Evolutionary conservation across 1,284 basidiomycete species (phyloP).

Genomic region (Peniophora sp.): DNA sequence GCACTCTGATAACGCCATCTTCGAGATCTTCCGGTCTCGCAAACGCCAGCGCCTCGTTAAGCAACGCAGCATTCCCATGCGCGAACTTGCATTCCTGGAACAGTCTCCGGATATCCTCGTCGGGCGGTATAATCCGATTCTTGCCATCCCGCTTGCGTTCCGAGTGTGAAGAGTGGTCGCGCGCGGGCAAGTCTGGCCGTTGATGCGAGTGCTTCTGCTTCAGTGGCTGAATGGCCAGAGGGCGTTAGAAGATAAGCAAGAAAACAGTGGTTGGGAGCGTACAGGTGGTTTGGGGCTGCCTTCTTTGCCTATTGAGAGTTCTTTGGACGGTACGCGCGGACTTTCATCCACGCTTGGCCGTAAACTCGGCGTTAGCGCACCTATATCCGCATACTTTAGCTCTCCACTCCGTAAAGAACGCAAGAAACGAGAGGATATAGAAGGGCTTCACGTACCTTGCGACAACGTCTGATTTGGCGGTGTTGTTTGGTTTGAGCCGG

Average conservation of each 20-base stretch:
- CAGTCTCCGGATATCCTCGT: conserved; percentile 70
- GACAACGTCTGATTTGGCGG: not conserved
- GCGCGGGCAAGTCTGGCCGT: not conserved
- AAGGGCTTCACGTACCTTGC: conserved; percentile 6
- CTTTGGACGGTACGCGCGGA: too few relatives aligned
- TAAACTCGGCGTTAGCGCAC: too few relatives aligned
- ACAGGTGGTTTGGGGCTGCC: conserved; percentile 1
- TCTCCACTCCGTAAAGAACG: too few relatives aligned
- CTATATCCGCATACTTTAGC: too few relatives aligned
- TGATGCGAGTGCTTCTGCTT: not conserved
- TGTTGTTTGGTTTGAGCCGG: conserved; percentile 11
- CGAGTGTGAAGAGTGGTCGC: not conserved
- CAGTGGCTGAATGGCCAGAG: too few relatives aligned
- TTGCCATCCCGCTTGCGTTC: not conserved
- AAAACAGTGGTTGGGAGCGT: not conserved
- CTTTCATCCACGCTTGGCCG: too few relatives aligned
- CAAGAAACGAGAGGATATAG: not conserved
- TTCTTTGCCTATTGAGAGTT: conserved; percentile 4
- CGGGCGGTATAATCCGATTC: conserved; percentile 56
- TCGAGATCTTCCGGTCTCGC: conserved; percentile 59
- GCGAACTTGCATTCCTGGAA: conserved; percentile 76
- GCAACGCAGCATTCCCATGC: conserved; percentile 57
- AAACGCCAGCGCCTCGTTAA: conserved; percentile 57
- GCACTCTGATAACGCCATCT: conserved; percentile 54
- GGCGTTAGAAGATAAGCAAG: too few relatives aligned